Percentiles rank a stretch among this genome's conserved stretches.
phyloP scores from a whole-genome alignment of 202 grass and related monocot species.

The Panicum hallii region DNA sequence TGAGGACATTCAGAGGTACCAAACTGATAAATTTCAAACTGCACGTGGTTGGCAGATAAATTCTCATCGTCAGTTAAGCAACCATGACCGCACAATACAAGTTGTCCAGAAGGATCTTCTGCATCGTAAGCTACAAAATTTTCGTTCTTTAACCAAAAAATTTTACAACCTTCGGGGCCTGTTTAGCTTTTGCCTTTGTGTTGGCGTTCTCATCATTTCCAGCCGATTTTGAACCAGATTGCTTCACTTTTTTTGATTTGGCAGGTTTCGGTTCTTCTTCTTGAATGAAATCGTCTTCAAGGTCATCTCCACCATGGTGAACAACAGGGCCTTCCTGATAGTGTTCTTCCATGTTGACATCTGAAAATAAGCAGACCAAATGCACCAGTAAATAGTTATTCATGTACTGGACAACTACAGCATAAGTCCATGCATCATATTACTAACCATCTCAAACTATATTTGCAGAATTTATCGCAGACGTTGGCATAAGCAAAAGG shows the following conservation, averaged over 20 bases:
- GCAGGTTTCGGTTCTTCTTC: constrained; percentile 55
- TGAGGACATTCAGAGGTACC: background rate
- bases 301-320: constrained; percentile 76
- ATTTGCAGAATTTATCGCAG: background rate
- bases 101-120: background rate
- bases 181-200: constrained; percentile 64
- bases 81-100: background rate
- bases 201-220: constrained; percentile 32
- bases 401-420: background rate
- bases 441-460: constrained; percentile 14
- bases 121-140: constrained; percentile 23
- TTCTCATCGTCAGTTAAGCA: constrained; percentile 34
- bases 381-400: constrained; percentile 20
- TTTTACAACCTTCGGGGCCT: constrained; percentile 81
- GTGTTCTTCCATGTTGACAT: constrained; percentile 26
- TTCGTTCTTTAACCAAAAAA: constrained; percentile 59
- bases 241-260: constrained; percentile 48
- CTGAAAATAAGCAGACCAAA: constrained; percentile 54
- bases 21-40: background rate
- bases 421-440: constrained; percentile 1
- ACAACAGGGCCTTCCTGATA: constrained; percentile 37
- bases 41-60: background rate
- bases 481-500: background rate
- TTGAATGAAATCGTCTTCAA: constrained; percentile 89
- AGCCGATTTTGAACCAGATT: constrained; percentile 42